These are phyloP conservation scores for Malassezia pachydermatis DNA, from an alignment of 1,284 basidiomycete species.

Conservation along the genomic window DNA sequence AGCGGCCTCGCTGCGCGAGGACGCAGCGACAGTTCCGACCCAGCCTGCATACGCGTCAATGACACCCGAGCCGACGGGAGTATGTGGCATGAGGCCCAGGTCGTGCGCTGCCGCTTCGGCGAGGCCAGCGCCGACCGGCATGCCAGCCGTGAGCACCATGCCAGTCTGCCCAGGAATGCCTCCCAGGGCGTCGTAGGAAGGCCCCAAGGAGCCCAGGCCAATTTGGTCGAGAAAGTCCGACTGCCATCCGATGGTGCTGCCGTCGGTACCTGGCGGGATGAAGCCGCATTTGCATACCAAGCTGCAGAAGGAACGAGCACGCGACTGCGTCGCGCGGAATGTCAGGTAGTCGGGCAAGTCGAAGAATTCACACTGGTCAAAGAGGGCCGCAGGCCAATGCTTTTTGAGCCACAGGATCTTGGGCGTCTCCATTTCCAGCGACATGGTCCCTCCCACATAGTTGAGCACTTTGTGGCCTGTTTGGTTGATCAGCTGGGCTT, in stretches of 20 bases:
- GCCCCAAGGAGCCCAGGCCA: constrained; percentile 50
- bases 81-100: constrained; percentile 75
- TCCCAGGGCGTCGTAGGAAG: constrained; percentile 67
- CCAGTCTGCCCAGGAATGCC: constrained; percentile 56
- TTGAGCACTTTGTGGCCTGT: constrained; percentile 75
- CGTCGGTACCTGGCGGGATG: constrained; percentile 58
- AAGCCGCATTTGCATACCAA: constrained; percentile 94
- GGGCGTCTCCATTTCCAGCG: constrained; percentile 54
- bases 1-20: constrained; percentile 51
- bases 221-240: constrained; percentile 39
- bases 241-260: constrained; percentile 41
- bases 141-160: constrained; percentile 74
- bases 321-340: constrained; percentile 71
- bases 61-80: constrained; percentile 81
- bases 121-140: constrained; percentile 77
- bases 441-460: constrained; percentile 94
- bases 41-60: constrained; percentile 99
- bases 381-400: constrained; percentile 66
- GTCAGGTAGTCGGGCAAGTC: constrained; percentile 95
- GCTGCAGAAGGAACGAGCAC: constrained; percentile 79
- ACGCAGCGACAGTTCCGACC: constrained; percentile 87
- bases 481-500: constrained; percentile 79
- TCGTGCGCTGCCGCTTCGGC: constrained; percentile 69
- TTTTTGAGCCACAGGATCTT: constrained; percentile 94
- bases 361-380: constrained; percentile 80